A percentile compares a stretch with the other conserved stretches of the same genome.
phyloP scores from a whole-genome alignment of 768 basidiomycete species.

The Gloeopeniophorella convolvens region DNA sequence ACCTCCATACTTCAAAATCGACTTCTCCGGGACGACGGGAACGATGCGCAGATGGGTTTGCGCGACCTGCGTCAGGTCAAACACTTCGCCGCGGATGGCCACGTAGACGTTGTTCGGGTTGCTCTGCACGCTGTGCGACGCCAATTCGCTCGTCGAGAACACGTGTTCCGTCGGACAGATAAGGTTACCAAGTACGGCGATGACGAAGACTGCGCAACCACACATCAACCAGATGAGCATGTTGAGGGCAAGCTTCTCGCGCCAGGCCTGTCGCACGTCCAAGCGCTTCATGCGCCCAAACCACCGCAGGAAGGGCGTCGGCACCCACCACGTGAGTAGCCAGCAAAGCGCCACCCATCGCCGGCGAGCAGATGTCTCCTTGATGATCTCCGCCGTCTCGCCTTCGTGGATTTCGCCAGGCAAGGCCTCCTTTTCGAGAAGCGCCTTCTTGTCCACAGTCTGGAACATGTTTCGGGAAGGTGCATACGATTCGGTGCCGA shows the following conservation, averaged over 20 bases:
- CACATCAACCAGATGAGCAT: conserved; percentile 95
- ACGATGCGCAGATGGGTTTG: conserved; percentile 61
- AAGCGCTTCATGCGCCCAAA: conserved; percentile 90
- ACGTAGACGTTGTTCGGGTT: conserved; percentile 74
- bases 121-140: conserved; percentile 55
- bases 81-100: conserved; percentile 89
- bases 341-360: conserved; percentile 87
- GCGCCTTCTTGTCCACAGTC: conserved; percentile 63
- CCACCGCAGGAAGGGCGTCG: conserved; percentile 57
- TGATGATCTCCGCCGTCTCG: conserved; percentile 82
- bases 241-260: conserved; percentile 94
- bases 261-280: conserved; percentile 94
- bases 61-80: conserved; percentile 71
- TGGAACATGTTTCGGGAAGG: conserved; percentile 96
- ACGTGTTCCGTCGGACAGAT: conserved; percentile 96
- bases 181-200: conserved; percentile 76
- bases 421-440: conserved; percentile 75
- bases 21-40: conserved; percentile 65
- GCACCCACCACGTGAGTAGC: conserved; percentile 90
- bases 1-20: conserved; percentile 82
- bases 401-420: conserved; percentile 83
- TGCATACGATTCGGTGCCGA: conserved; percentile 89
- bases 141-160: conserved; percentile 72
- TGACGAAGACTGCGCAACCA: conserved; percentile 84
- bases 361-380: conserved; percentile 72